A percentile compares a stretch with the other conserved stretches of the same genome.
These are phyloP conservation scores for Cetraspora pellucida DNA, from an alignment of 192 early-diverging fungal genomes.

Conservation along the genomic window DNA sequence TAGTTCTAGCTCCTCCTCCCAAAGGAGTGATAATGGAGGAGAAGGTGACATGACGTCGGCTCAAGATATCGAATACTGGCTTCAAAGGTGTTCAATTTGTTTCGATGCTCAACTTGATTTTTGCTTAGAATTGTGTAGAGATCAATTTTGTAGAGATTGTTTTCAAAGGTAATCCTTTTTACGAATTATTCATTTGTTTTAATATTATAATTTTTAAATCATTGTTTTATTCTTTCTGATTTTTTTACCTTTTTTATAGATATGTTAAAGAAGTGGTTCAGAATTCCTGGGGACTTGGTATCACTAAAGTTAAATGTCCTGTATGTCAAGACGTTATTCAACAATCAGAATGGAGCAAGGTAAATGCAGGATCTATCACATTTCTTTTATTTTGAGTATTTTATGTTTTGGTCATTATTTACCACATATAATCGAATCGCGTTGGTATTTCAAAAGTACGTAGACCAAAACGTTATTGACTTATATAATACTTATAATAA, in stretches of 20 bases:
- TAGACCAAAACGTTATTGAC: constrained; percentile 45
- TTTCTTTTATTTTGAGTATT: background rate
- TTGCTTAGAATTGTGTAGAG: constrained; percentile 57
- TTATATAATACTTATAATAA: constrained; percentile 57
- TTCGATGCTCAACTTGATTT: constrained; percentile 60
- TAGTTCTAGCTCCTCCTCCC: constrained; percentile 29
- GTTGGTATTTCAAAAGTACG: constrained; percentile 40
- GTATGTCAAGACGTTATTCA: constrained; percentile 56
- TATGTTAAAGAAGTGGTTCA: constrained; percentile 60
- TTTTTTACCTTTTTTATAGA: constrained; percentile 28
- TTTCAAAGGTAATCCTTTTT: constrained; percentile 49
- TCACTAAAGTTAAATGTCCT: constrained; percentile 62
- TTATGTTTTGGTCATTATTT: background rate
- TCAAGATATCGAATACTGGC: constrained; percentile 56
- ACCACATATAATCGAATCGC: background rate
- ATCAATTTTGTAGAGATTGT: constrained; percentile 61
- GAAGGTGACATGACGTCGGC: constrained; percentile 23
- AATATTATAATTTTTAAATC: background rate
- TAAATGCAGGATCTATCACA: constrained; percentile 17
- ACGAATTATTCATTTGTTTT: background rate
- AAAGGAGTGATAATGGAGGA: constrained; percentile 39
- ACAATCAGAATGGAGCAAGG: constrained; percentile 56
- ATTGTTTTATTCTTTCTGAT: background rate
- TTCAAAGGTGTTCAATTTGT: constrained; percentile 61
- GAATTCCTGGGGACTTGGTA: constrained; percentile 59